A percentile compares a stretch with the other conserved stretches of the same genome.
Conservation (phyloP, 2,329 filamentous ascomycete species). For the Scedosporium dehoogii region DNA sequence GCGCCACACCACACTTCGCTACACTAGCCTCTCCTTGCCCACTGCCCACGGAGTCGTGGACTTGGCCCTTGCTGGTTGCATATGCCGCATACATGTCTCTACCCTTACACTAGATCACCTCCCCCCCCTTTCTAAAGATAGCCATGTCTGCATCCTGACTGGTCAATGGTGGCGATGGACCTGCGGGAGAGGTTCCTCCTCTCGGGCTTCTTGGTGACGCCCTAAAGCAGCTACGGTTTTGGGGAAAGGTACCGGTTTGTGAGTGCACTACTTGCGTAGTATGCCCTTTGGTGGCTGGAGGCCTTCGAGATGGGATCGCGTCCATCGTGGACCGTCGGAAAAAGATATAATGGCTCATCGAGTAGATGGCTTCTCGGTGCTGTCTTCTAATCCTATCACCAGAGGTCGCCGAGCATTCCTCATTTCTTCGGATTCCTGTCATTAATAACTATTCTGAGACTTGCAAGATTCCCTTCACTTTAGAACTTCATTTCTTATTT, state of each 20-base stretch:
- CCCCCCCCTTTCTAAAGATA: not conserved
- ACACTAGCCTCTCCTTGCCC: not conserved
- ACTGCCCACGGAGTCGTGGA: not conserved
- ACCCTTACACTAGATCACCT: not conserved
- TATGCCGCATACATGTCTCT: not conserved
- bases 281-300: not conserved
- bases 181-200: not conserved
- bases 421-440: not conserved
- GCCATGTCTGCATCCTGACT: not conserved
- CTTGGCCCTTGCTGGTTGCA: not conserved
- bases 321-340: not conserved
- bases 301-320: constrained; percentile 7
- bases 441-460: not conserved
- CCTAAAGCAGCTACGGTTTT: not conserved
- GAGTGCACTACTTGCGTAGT: not conserved
- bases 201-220: not conserved
- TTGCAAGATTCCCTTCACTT: not conserved
- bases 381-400: not conserved
- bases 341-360: constrained; percentile 1
- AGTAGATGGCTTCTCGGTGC: not conserved
- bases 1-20: not conserved
- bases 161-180: not conserved
- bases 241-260: not conserved
- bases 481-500: not conserved
- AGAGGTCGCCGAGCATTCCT: constrained; percentile 1